Evolutionary conservation across 2,329 filamentous ascomycete genomes (phyloP), one percentile per base, ranked within the genome.

Genomic region (Aspergillus glaucus): DNA sequence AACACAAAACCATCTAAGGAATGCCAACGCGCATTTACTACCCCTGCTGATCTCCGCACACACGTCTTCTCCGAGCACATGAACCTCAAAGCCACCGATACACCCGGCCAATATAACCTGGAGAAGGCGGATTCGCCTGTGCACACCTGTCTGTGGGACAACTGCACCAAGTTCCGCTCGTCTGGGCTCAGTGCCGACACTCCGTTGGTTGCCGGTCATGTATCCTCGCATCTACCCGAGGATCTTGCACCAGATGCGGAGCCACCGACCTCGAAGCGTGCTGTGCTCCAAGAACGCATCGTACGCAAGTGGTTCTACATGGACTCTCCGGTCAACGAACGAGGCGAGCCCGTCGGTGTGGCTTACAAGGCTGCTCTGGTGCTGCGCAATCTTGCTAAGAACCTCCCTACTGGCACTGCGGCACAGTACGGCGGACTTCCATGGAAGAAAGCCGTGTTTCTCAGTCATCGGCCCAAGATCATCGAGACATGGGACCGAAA

Each of bases 281-380:
- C 58, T 9, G 57, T 71, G 21, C 62, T 71, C 19, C 69, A 72
- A 42, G 65, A 68, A 44, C 67, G 68, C 19, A 64, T 70, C 34
- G 63, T 65, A n/a, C 65, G 68, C 44, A 61, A 64, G 30, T 71
- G 65, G 62, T 66, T 63, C 46, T 71, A 67, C 43, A 63, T 69
- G 56, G 66, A 70, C 36, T 74, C 72, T 0, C 69, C 70, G 9
- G 50, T 66, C 37, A 72, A 74, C 45, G 68, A 73, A 45, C 62
- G 65, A 24, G 64, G 63, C 10, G 69, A 75, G 32, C 70, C 74
- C 3, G 59, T 67, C 44, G 74, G 74, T 9, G 63, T 75, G 14
- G 69, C 75, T 17, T 75, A 74, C 59, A 74, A 74, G 55, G 71
- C 72, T 24, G 65, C 70, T 6, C 58, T 77, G 42, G 67, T 77